Base-by-base conservation (phyloP, 192 early-diverging fungal genomes). In the Coemansia sp. region DNA sequence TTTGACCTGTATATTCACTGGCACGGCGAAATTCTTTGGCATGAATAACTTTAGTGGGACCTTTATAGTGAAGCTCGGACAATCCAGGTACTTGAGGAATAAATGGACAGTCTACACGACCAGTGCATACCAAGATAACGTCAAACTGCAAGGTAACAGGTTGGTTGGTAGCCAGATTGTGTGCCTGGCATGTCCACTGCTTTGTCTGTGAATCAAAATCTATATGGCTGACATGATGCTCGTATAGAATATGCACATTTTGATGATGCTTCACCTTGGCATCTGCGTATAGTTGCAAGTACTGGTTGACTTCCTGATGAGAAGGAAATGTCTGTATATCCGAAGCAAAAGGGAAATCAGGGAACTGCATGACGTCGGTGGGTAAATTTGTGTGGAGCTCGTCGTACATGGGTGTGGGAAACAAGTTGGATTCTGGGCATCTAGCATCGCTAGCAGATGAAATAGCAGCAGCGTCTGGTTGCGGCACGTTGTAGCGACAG, bases 331-430 rank as follows among this genome's bases (percentile, higher is more conserved):
- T 46, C 6, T 75, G 68, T 2, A 57, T 51, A 1, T 62, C 20
- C 0, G 16, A 2, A 9, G 59, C 63, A 35, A 82, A 84, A 4
- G 65, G 58, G 16, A 65, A 35, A 45, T 70, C 76, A 3, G 68
- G 61, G 49, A 66, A 82, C 37, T 70, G 63, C 83, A 84, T 84
- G 3, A 82, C 72, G 18, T 67, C 63, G 7, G 46, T 78, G 20
- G 83, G 79, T n/a, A 84, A 39, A 42, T 84, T 84, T 16, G 83
- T 79, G 33, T 65, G 65, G 1, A 84, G 56, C 9, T 65, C 55
- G n/a, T 63, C 53, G 51, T 84, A 82, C 13, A 61, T 63, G 19
- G 51, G 57, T 41, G 47, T 73, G 26, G 51, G 82, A 53, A 53
- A 82, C 16, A 50, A 54, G 26, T 23, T 59, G 14, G 48, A 56